A percentile compares a stretch with the other conserved stretches of the same genome.
These are phyloP conservation scores for Amanita thiersii DNA, from an alignment of 768 basidiomycete species.

Conservation along the genomic window DNA sequence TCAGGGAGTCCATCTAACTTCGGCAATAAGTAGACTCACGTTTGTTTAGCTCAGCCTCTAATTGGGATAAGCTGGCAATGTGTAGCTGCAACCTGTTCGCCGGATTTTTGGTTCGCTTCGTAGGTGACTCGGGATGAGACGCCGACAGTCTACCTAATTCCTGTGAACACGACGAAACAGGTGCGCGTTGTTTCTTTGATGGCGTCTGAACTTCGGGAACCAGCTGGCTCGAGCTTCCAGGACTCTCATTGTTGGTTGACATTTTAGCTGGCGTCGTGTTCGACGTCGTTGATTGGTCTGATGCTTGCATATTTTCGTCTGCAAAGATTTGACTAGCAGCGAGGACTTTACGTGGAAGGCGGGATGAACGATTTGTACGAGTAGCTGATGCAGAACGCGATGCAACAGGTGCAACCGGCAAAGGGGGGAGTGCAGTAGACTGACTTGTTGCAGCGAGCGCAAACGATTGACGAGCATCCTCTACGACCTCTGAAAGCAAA, in stretches of 20 bases:
- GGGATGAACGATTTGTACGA: slow-evolving; percentile 36
- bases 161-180: slow-evolving; percentile 61
- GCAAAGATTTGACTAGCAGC: slow-evolving; percentile 67
- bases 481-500: slow-evolving; percentile 56
- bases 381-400: slow-evolving; percentile 33
- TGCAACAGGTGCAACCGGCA: slow-evolving; percentile 53
- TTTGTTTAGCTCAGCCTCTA: slow-evolving; percentile 59
- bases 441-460: slow-evolving; percentile 41
- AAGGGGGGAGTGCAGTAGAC: slow-evolving; percentile 44
- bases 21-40: slow-evolving; percentile 30
- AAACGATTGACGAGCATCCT: slow-evolving; percentile 73
- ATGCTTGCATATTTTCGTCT: slow-evolving; percentile 23
- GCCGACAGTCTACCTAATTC: slow-evolving; percentile 23
- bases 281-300: slow-evolving; percentile 12
- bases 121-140: slow-evolving; percentile 35
- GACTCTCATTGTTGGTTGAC: slow-evolving; percentile 19
- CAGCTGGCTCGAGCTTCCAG: slow-evolving; percentile 18
- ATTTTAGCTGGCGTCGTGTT: slow-evolving; percentile 22
- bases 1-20: not conserved
- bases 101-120: slow-evolving; percentile 51
- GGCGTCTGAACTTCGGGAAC: slow-evolving; percentile 33
- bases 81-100: slow-evolving; percentile 49
- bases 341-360: slow-evolving; percentile 54
- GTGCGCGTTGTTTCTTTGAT: slow-evolving; percentile 47
- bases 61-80: slow-evolving; percentile 56